Conservation (phyloP, 331 rosid genomes). For the Malus hybrid region DNA sequence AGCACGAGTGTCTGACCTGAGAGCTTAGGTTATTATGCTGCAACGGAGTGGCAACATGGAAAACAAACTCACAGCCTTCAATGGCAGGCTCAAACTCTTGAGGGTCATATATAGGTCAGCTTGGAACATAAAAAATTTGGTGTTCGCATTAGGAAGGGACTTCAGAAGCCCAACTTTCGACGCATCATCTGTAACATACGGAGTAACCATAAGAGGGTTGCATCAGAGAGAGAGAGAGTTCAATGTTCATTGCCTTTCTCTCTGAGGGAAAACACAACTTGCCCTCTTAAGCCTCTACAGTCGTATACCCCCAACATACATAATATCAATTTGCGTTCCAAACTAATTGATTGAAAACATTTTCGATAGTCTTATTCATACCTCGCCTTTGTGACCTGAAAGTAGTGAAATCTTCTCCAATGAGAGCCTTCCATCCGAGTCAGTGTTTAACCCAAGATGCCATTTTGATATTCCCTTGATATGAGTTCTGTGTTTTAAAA, state of each 20-base stretch:
- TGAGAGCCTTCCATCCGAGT: constrained; percentile 65
- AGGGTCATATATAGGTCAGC: constrained; percentile 37
- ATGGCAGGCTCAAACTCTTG: constrained; percentile 18
- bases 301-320: background rate
- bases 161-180: constrained; percentile 24
- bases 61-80: constrained; percentile 37
- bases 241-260: background rate
- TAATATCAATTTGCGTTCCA: background rate
- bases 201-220: background rate
- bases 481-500: too few relatives aligned
- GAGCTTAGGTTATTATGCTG: constrained; percentile 17
- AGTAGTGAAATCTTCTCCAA: constrained; percentile 57
- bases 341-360: background rate
- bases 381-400: constrained; percentile 72
- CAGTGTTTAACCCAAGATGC: constrained; percentile 76
- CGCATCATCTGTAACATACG: constrained; percentile 25
- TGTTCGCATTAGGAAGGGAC: constrained; percentile 25
- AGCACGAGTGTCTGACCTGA: constrained; percentile 15
- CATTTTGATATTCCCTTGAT: constrained; percentile 64
- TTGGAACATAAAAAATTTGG: constrained; percentile 27
- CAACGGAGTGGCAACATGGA: constrained; percentile 43
- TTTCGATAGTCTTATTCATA: constrained; percentile 15
- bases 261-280: background rate
- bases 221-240: constrained; percentile 5
- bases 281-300: background rate